phyloP scores from a whole-genome alignment of 176 grass and related monocot genomes.

The Tuctoria greenei region DNA sequence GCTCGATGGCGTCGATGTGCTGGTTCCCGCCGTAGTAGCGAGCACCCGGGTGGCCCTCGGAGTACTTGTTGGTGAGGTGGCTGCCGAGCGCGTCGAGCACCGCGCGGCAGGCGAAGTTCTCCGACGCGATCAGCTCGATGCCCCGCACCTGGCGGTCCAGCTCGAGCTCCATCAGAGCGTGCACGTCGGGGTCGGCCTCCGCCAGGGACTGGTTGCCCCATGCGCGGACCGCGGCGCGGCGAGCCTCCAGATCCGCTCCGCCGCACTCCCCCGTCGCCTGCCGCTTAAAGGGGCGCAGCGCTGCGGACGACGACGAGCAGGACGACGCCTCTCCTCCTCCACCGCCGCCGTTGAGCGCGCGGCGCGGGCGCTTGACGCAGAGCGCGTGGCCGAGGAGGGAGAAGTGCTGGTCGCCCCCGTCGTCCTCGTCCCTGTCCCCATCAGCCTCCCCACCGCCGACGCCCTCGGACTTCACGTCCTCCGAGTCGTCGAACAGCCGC shows the following conservation, averaged over 20 bases:
- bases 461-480: constrained; percentile 40
- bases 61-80: constrained; percentile 99
- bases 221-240: constrained; percentile 54
- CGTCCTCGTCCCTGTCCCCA: constrained; percentile 22
- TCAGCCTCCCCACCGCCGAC: not conserved
- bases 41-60: constrained; percentile 69
- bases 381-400: constrained; percentile 77
- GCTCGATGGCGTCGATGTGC: constrained; percentile 90
- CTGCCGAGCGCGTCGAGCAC: constrained; percentile 94
- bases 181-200: constrained; percentile 69
- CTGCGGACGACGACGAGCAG: constrained; percentile 59
- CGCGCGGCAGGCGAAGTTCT: constrained; percentile 95
- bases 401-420: constrained; percentile 53
- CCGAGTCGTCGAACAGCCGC: constrained; percentile 48
- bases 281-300: constrained; percentile 48
- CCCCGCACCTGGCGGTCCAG: constrained; percentile 79
- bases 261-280: constrained; percentile 17
- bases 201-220: constrained; percentile 88
- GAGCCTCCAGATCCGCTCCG: constrained; percentile 54
- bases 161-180: constrained; percentile 81
- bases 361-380: constrained; percentile 82
- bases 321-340: constrained; percentile 43
- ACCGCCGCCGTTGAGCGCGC: constrained; percentile 17
- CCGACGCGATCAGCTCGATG: constrained; percentile 93
- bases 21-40: constrained; percentile 93